Base-by-base conservation (phyloP, 2,329 filamentous ascomycete genomes). In the Thielaviopsis populi region DNA sequence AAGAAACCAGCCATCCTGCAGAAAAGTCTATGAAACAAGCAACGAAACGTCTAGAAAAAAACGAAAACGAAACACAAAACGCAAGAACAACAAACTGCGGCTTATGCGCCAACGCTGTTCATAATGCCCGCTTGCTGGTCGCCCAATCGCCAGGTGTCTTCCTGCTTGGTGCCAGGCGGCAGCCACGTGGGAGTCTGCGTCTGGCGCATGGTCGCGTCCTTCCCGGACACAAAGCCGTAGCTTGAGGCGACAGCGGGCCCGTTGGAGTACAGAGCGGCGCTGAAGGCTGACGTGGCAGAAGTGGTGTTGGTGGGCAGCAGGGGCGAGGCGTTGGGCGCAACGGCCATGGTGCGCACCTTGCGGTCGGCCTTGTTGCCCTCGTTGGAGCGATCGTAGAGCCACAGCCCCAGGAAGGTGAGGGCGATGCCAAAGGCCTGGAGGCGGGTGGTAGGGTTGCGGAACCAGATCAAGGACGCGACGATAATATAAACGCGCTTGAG, bases 401-500 rank as follows among this genome's bases (percentile, higher is more conserved):
- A 99, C 15, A 99, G 80, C 0, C 94, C 94, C 37, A 96, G 70
- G 71, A 96, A 96, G 0, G 94, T 99, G 56, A 99, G 82, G 3
- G 76, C 82, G 70, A 99, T 96, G 17, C 94, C 94, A 50, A 88
- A 79, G 0, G 84, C 89, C 74, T 99, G 94, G 17, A 95, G 74
- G 17, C 79, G 80, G 4, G 89, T 96, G 40, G 94, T 96, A 1
- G 87, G 83, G 73, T 86, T 96, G 68, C 90, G 87, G 75, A 97
- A 99, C 94, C 94, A 99, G 69, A 97, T 77, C 67, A 99, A 92
- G 6, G 94, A 91, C 69, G 96, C 87, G 66, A 94, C 83, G 69
- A 99, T 96, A 70, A 99, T 92, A 71, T 96, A 96, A 13, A 99
- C 94, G 59, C 94, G 87, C 77, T 99, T 99, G 75, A 99, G 94